Evolutionary conservation across 805 yeast genomes (phyloP).

Genomic region (Nakazawaea anatomiae): DNA sequence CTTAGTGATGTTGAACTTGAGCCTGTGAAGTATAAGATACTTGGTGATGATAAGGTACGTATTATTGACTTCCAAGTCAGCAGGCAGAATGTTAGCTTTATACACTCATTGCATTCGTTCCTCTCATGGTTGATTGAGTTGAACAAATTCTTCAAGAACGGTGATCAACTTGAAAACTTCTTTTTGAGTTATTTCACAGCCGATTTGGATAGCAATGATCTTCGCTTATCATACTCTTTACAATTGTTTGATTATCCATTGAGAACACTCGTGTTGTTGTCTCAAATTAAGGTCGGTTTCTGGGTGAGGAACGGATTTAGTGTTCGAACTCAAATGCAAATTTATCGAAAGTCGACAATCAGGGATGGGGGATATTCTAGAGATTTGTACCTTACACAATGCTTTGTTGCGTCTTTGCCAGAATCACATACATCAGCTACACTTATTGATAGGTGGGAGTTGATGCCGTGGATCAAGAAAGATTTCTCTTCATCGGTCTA

Average conservation of each 20-base stretch:
- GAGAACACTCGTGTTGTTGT: slow-evolving; percentile 65
- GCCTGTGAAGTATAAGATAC: background rate
- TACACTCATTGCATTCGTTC: slow-evolving; percentile 77
- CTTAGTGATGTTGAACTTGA: slow-evolving; percentile 4
- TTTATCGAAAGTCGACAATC: slow-evolving; percentile 71
- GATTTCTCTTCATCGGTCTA: slow-evolving; percentile 30
- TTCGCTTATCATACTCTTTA: slow-evolving; percentile 10
- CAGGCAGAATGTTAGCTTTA: slow-evolving; percentile 51
- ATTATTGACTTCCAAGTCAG: slow-evolving; percentile 37
- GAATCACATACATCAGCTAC: slow-evolving; percentile 54
- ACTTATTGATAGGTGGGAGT: slow-evolving; percentile 64
- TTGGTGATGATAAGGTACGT: slow-evolving; percentile 16
- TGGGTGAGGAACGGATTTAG: slow-evolving; percentile 95
- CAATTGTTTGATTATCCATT: slow-evolving; percentile 66
- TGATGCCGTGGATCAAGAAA: slow-evolving; percentile 47
- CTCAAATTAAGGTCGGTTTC: slow-evolving; percentile 82
- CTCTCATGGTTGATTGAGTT: slow-evolving; percentile 66
- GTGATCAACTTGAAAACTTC: slow-evolving; percentile 17
- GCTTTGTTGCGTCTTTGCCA: slow-evolving; percentile 42
- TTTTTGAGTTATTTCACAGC: slow-evolving; percentile 10
- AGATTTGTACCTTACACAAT: slow-evolving; percentile 71
- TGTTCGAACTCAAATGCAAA: slow-evolving; percentile 69
- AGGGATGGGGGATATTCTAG: slow-evolving; percentile 79
- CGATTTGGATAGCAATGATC: background rate
- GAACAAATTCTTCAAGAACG: slow-evolving; percentile 23